Conservation (phyloP, 176 grass and related monocot species). For the Dendrocalamus sinicus region DNA sequence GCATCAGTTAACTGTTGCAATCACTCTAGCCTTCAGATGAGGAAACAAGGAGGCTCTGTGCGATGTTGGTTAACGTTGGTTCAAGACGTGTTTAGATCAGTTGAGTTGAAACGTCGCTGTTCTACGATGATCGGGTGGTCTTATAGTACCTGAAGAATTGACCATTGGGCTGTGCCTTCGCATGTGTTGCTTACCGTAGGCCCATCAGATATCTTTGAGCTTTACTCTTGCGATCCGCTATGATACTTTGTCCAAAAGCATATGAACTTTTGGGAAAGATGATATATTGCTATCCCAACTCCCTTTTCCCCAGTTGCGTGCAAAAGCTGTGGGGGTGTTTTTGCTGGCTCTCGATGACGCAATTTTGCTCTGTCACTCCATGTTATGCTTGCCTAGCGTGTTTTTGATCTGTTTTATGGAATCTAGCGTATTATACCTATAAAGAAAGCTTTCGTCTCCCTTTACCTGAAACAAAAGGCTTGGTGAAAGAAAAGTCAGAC, state of each 20-base stretch:
- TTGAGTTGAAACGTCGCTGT: not conserved
- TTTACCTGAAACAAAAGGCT: not conserved
- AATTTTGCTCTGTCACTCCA: not conserved
- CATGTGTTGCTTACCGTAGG: not conserved
- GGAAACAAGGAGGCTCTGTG: not conserved
- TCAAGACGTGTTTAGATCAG: not conserved
- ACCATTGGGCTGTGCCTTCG: conserved; percentile 4
- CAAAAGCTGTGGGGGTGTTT: not conserved
- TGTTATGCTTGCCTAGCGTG: not conserved
- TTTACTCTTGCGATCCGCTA: not conserved
- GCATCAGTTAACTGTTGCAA: not conserved
- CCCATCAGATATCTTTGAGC: conserved; percentile 23
- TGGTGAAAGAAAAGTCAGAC: not conserved
- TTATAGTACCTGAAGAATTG: not conserved
- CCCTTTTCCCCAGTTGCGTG: not conserved
- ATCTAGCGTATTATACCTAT: not conserved
- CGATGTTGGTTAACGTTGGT: not conserved
- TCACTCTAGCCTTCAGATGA: not conserved
- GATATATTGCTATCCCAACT: conserved; percentile 21
- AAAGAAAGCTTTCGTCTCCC: not conserved
- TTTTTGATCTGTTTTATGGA: not conserved
- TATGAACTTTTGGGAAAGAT: conserved; percentile 35
- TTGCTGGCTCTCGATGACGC: not conserved
- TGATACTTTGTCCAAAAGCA: conserved; percentile 15
- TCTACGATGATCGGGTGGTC: not conserved